phyloP scores from a whole-genome alignment of 257 asterid species.

The Fraxinus excelsior region DNA sequence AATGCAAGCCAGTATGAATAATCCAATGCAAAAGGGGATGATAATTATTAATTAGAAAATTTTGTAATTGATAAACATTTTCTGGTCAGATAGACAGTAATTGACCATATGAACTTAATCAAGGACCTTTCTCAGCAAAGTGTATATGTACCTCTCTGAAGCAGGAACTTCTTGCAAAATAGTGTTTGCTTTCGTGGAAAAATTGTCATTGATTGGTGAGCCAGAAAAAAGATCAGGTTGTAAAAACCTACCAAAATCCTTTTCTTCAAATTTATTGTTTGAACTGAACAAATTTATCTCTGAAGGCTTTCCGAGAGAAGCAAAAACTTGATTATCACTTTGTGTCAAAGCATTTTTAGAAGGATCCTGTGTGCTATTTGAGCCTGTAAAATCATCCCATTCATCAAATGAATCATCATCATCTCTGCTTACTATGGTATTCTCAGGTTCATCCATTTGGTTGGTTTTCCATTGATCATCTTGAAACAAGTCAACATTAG shows the following conservation, averaged over 20 bases:
- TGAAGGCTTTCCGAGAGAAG: constrained; percentile 36
- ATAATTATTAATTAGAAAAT: constrained; percentile 10
- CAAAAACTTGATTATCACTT: constrained; percentile 34
- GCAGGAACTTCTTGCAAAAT: constrained; percentile 39
- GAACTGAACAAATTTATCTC: constrained; percentile 46
- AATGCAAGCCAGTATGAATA: constrained; percentile 10
- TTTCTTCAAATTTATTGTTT: constrained; percentile 36
- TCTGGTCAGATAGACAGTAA: constrained; percentile 22
- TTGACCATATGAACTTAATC: background rate
- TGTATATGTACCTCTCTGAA: constrained; percentile 50
- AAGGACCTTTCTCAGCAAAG: constrained; percentile 22
- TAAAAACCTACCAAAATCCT: constrained; percentile 49
- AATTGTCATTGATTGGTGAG: constrained; percentile 33
- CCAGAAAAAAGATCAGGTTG: constrained; percentile 46
- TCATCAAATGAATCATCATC: constrained; percentile 51
- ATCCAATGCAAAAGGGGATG: constrained; percentile 11
- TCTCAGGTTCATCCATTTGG: constrained; percentile 31
- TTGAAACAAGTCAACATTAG: constrained; percentile 55
- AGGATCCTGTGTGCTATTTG: constrained; percentile 45
- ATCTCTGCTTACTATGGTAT: constrained; percentile 25
- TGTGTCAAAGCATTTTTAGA: constrained; percentile 36
- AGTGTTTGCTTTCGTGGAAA: constrained; percentile 34
- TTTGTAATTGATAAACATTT: background rate
- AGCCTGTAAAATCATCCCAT: constrained; percentile 74
- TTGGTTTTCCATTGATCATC: constrained; percentile 46